Evolutionary conservation across 2,329 filamentous ascomycete genomes (phyloP), one percentile per base, ranked within the genome.

Genomic region (Fusarium cyanostomum): DNA sequence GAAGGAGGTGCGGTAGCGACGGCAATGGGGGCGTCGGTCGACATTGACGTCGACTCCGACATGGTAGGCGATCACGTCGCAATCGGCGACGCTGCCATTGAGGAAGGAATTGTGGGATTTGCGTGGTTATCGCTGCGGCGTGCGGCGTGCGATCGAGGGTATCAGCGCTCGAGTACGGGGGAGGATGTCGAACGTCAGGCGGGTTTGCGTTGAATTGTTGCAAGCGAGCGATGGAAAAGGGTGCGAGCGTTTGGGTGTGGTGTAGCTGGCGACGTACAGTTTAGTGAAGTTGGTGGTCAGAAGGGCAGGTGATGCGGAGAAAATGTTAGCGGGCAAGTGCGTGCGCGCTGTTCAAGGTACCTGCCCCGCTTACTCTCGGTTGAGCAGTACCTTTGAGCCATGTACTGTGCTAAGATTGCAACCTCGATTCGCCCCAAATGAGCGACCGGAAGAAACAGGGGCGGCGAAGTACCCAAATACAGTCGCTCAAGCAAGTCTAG

Each of bases 1-100:
- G 66, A 59, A 41, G 64, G 43, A 46, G 78, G 74, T 77, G 77
- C 78, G 73, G 74, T 71, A 75, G 76, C 80, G 78, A 80, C 79
- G 78, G 78, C 81, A 80, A 80, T 78, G 79, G 78, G 80, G 79
- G 80, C 80, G 80, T 84, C 79, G 77, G 78, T 82, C 78, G 83
- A 83, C 55, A 51, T 71, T 37, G 66, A 55, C 27, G 68, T 70
- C 68, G 68, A 64, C 48, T 67, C 64, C 62, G 68, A 65, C 84
- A 86, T 86, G 77, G 73, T 77, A 72, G 70, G 72, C 67, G 66
- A 69, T 75, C 69, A 77, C 70, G 74, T 72, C 72, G 72, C 74
- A 70, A 69, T 73, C 70, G 70, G 72, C 73, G 73, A 76, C 71
- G 68, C 63, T 70, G 67, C 74, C 74, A 76, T 75, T 67, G 70